Evolutionary conservation across 352 stramenopile genomes (phyloP), one percentile per base, ranked within the genome.

Genomic region (Phytopythium cucurbitacearum): DNA sequence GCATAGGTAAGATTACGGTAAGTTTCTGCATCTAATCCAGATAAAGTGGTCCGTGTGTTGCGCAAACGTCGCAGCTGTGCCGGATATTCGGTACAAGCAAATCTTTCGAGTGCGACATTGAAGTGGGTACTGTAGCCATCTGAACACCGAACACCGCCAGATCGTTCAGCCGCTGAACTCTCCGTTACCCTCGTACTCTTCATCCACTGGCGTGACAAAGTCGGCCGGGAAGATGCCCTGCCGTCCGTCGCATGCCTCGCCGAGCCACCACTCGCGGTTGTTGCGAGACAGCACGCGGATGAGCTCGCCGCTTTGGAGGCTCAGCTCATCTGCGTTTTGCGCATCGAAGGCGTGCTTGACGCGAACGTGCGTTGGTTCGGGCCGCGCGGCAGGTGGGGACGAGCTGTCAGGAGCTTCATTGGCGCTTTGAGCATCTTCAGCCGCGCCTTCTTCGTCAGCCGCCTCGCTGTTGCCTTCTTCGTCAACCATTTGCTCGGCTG

Each of bases 231-330:
- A 87, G 50, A 88, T 77, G 34, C 79, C 79, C 2, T 73, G 62
- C 13, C 62, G 70, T 21, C 76, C 79, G 49, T 88, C 74, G 45
- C 79, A 90, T 12, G 57, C 71, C 52, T 90, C 79, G 1, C 76
- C 79, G 1, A 71, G 15, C 79, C 79, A 87, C 79, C 79, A 88
- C 32, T 87, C 76, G 12, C 54, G 62, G 32, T 59, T 69, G 37
- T 65, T 57, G 40, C 78, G 73, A 3, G 73, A 73, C 9, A 88
- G 48, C 38, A 88, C 64, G 11, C 74, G 75, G 35, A 90, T 52
- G 11, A 90, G 57, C 41, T 90, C 79, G 5, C 71, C 74, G 13
- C 53, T 57, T 15, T 59, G 63, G 4, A 90, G 53, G 52, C 55
- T 78, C 37, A 90, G 60, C 40, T 88, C 76, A 36, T 87, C 76